phyloP scores from a whole-genome alignment of 2,329 filamentous ascomycete species.

The Gnomoniopsis sp. region DNA sequence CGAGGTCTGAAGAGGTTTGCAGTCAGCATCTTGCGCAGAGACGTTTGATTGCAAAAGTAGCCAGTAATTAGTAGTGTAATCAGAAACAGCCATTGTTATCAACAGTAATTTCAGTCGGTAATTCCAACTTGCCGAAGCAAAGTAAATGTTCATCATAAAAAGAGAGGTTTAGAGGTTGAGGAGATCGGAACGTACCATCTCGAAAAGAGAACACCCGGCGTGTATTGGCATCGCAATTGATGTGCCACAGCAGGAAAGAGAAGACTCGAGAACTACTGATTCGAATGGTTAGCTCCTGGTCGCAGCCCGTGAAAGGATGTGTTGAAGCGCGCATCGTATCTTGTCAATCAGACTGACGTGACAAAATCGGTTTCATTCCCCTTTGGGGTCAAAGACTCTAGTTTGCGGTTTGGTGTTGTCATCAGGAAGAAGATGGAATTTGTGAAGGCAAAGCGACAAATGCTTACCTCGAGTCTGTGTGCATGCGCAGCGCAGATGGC shows the following conservation, averaged over 20 bases:
- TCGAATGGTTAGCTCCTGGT: slow-evolving; percentile 6
- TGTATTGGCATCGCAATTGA: neutral
- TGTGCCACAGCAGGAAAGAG: neutral
- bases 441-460: slow-evolving; percentile 3
- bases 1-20: slow-evolving; percentile 3
- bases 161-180: slow-evolving; percentile 27
- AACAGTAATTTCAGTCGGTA: slow-evolving; percentile 86
- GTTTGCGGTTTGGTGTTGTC: slow-evolving; percentile 82
- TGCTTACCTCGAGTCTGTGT: slow-evolving; percentile 15
- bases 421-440: slow-evolving; percentile 55
- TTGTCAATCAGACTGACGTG: slow-evolving; percentile 78
- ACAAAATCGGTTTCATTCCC: slow-evolving; percentile 79
- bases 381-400: slow-evolving; percentile 92
- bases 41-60: slow-evolving; percentile 23
- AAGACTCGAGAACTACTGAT: slow-evolving; percentile 12
- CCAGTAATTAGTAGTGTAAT: slow-evolving; percentile 35
- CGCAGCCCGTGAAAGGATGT: slow-evolving; percentile 5
- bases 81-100: slow-evolving; percentile 88
- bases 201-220: slow-evolving; percentile 3
- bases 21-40: slow-evolving; percentile 20
- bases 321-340: slow-evolving; percentile 19
- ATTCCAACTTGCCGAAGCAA: slow-evolving; percentile 79
- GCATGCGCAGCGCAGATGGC: slow-evolving; percentile 8
- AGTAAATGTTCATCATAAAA: slow-evolving; percentile 76
- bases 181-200: slow-evolving; percentile 21